phyloP scores from a whole-genome alignment of 192 early-diverging fungal genomes.

The Backusella westeae region DNA sequence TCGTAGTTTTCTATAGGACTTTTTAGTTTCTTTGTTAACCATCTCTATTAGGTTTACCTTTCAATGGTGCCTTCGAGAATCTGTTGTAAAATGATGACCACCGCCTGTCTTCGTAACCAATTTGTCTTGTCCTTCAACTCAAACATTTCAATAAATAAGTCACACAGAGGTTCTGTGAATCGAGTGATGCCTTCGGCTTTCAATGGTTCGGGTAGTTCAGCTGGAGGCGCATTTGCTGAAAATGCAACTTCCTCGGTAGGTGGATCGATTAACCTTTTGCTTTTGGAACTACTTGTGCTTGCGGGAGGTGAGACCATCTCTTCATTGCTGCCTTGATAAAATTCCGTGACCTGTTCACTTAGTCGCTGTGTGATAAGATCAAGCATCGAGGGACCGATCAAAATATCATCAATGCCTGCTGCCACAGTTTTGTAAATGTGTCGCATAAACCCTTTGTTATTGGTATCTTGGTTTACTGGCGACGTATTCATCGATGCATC shows the following conservation, averaged over 20 bases:
- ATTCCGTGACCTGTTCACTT: constrained; percentile 58
- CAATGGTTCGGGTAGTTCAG: not conserved
- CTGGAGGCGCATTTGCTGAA: not conserved
- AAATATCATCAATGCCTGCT: constrained; percentile 69
- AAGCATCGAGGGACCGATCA: constrained; percentile 65
- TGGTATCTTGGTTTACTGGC: not conserved
- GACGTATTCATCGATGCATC: not conserved
- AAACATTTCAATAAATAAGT: constrained; percentile 90
- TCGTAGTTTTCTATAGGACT: constrained; percentile 37
- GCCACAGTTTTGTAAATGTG: constrained; percentile 75
- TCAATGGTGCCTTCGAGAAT: constrained; percentile 88
- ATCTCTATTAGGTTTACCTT: constrained; percentile 36
- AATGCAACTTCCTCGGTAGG: not conserved
- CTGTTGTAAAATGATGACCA: constrained; percentile 82
- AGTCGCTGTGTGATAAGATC: constrained; percentile 70
- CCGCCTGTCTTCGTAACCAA: constrained; percentile 85
- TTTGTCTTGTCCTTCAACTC: constrained; percentile 86
- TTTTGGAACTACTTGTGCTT: constrained; percentile 1
- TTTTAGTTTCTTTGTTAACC: too few relatives aligned
- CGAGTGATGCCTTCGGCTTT: constrained; percentile 39
- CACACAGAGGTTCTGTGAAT: constrained; percentile 73
- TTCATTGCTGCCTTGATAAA: constrained; percentile 30
- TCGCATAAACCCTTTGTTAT: constrained; percentile 48
- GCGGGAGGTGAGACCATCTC: constrained; percentile 2
- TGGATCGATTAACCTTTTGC: not conserved